Evolutionary conservation across 805 yeast species (phyloP), one percentile per base, ranked within the genome.

Genomic region (Nakazawaea holstii): DNA sequence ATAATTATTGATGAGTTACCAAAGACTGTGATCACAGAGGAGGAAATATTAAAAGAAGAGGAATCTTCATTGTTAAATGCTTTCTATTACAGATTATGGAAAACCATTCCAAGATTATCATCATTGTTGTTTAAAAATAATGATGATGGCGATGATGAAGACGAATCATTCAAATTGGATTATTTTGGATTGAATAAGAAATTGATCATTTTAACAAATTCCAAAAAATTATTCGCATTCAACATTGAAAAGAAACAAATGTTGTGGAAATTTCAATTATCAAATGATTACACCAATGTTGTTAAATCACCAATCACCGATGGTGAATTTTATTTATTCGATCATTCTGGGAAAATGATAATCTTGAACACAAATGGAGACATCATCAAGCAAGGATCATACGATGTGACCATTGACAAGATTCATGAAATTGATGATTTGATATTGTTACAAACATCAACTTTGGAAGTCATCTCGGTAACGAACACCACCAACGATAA

Each of bases 171-270:
- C 31, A 45, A 48, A 11, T 20, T 31, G 30, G 17, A 42, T 14
- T 68, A 62, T 28, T 78, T 79, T 62, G 83, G 83, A 1, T 68
- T 73, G 31, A 56, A 62, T 7, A 77, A 78, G 49, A 57, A 59
- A 5, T 50, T 79, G 27, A 58, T 77, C 2, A 66, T 68, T 0
- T 66, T 73, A 2, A 70, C 79, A 0, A 54, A 58, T 10, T 58
- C 58, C 39, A 74, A 76, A 5, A 66, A 65, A 40, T 43, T 82
- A 1, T 59, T 71, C 8, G 79, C 77, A 1, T 57, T 77, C 14
- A 68, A 73, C 49, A 61, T 69, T 43, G 76, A 77, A 15, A 53
- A 60, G 13, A 32, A 45, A 20, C 33, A 43, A 14, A 8, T 27
- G 4, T 32, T 39, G 2, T 20, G 42, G 42, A 17, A 11, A 4